phyloP scores from a whole-genome alignment of 345 rosid species.

The Eucalyptus grandis region DNA sequence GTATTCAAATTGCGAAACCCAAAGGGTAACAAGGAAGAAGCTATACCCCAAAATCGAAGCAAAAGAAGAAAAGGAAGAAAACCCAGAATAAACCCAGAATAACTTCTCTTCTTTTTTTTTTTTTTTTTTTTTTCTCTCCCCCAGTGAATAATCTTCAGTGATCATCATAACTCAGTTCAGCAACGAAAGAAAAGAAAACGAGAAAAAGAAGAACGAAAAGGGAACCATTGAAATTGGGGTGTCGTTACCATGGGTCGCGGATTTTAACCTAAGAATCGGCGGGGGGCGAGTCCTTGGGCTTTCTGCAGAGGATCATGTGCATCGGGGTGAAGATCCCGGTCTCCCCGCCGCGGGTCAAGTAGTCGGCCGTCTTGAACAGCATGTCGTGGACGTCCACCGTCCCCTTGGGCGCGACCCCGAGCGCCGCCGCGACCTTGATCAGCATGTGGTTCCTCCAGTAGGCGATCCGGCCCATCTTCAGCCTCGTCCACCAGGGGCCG shows the following conservation, averaged over 20 bases:
- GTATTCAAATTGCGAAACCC: not conserved
- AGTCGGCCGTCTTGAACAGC: slow-evolving; percentile 81
- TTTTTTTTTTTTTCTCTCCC: not conserved
- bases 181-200: not conserved
- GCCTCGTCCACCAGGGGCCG: slow-evolving; percentile 78
- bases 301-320: slow-evolving; percentile 93
- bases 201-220: not conserved
- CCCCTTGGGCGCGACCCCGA: slow-evolving; percentile 88
- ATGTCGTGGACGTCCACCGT: slow-evolving; percentile 92
- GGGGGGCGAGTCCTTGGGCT: slow-evolving; percentile 24
- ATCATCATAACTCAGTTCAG: not conserved
- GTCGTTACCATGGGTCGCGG: not conserved
- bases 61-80: not conserved
- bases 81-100: not conserved
- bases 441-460: slow-evolving; percentile 95
- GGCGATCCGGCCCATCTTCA: slow-evolving; percentile 81
- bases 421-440: slow-evolving; percentile 50
- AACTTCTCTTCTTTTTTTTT: not conserved
- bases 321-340: slow-evolving; percentile 86
- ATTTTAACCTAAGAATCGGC: not conserved
- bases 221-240: not conserved
- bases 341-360: slow-evolving; percentile 74
- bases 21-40: not conserved
- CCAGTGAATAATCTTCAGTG: not conserved
- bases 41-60: not conserved